Percentiles rank a stretch among this genome's conserved stretches.
These are phyloP conservation scores for Dactylis glomerata DNA, from an alignment of 176 grass and related monocot genomes.

Conservation along the genomic window DNA sequence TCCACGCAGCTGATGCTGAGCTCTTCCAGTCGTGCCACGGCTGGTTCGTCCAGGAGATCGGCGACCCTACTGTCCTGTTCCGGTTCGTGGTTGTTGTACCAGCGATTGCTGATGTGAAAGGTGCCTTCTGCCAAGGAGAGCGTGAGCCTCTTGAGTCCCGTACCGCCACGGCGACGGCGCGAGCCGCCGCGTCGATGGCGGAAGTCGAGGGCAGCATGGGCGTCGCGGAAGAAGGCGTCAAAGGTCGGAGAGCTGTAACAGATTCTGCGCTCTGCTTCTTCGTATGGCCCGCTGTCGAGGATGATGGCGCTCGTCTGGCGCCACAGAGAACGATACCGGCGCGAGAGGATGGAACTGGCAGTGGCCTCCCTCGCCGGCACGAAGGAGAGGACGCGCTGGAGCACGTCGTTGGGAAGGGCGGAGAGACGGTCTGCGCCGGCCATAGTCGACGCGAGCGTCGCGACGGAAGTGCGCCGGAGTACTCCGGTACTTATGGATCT, in stretches of 20 bases:
- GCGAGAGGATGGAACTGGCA: not conserved
- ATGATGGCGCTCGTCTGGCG: not conserved
- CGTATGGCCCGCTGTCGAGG: not conserved
- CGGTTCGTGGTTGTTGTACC: not conserved
- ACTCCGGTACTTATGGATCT: too few relatives aligned
- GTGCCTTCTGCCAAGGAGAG: not conserved
- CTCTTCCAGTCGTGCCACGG: not conserved
- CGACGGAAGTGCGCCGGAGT: not conserved
- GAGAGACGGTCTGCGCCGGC: not conserved
- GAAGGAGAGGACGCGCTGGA: not conserved
- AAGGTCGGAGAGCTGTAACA: not conserved
- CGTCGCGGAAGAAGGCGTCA: not conserved
- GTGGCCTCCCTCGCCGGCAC: not conserved
- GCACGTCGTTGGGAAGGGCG: not conserved
- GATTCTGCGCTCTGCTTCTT: too few relatives aligned
- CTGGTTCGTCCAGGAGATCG: not conserved
- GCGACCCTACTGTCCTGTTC: not conserved
- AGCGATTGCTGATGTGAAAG: not conserved
- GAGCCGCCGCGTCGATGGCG: not conserved
- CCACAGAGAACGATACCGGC: not conserved
- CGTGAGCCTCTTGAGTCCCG: not conserved
- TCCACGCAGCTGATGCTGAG: not conserved
- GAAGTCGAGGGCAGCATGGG: not conserved
- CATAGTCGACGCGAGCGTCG: not conserved
- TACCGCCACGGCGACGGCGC: too few relatives aligned